Evolutionary conservation across 129 eudicot species (phyloP).

Genomic region (Deinandra increscens): DNA sequence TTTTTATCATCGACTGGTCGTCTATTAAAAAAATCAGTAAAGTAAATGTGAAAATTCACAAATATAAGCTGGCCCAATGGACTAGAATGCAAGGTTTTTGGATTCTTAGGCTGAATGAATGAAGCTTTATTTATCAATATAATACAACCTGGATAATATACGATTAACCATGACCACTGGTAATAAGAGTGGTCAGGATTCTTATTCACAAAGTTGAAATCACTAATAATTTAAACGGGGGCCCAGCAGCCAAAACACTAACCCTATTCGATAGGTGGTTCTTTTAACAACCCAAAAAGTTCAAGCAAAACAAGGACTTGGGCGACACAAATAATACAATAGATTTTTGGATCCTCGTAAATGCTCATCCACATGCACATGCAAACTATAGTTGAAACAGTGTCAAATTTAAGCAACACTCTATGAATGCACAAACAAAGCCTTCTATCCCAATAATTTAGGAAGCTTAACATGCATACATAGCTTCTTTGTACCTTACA

Average conservation of each 20-base stretch:
- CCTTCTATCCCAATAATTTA: not conserved
- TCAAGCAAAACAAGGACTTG: not conserved
- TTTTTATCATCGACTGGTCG: not conserved
- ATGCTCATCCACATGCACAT: not conserved
- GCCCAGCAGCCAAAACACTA: constrained; percentile 1
- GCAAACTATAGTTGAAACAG: not conserved
- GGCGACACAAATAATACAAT: not conserved
- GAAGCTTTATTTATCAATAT: not conserved
- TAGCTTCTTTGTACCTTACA: not conserved
- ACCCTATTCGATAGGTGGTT: not conserved
- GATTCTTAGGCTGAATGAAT: not conserved
- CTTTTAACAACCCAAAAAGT: not conserved
- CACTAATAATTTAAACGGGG: not conserved
- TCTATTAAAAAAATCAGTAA: not conserved
- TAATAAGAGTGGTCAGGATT: not conserved
- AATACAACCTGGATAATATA: not conserved
- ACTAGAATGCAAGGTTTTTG: not conserved
- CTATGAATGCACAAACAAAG: not conserved
- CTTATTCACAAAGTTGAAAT: not conserved
- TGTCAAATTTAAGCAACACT: not conserved
- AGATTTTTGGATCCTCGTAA: not conserved
- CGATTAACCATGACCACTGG: not conserved
- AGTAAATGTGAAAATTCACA: not conserved
- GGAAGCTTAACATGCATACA: not conserved
- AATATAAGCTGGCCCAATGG: not conserved